Base-by-base conservation (phyloP, 2,329 filamentous ascomycete genomes). In the Ceratocystis harringtonii region DNA sequence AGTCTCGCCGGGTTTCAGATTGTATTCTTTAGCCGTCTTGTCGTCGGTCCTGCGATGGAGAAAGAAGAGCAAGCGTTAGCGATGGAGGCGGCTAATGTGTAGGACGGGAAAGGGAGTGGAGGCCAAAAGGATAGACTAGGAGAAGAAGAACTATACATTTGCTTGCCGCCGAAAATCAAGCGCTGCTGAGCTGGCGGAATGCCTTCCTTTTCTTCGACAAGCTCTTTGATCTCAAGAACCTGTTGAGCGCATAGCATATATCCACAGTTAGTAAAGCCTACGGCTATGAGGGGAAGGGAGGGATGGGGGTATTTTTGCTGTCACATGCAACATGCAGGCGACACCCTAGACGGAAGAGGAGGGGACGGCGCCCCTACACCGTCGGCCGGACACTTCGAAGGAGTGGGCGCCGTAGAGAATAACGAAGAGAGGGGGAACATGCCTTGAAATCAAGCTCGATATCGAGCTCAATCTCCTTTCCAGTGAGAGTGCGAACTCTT, bases 381-480 rank as follows among this genome's bases (percentile, higher is more conserved):
- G 62, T 6, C 8, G 3, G 8, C 17, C 10, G 15, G 22, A 41
- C 3, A 15, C 36, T 41, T 12, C 1, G 10, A 41, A 12, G 36
- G 10, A 12, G n/a, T n/a, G 15, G 12, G 5, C 22, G 28, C n/a
- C 17, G 45, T 41, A 25, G 52, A 45, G 7, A n/a, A 45, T 22
- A 22, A 45, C 10, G 22, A 30, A 22, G 36, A 7, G 41, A 52
- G n/a, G 25, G 58, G 22, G 25, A n/a, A 63, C 73, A 71, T 77
- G 95, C 92, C 83, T 92, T 96, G 82, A 95, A 95, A 73, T 90
- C 87, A 64, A 85, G 81, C 80, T 97, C 94, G 74, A 99, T 95
- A 74, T 97, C 92, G 72, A 99, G 85, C 81, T 97, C 92, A 75
- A 97, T 97, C 79, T 99, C 91, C 81, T 97, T 97, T 74, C 94